Base-by-base conservation (phyloP, 805 yeast genomes). In the Scheffersomyces lignosus region DNA sequence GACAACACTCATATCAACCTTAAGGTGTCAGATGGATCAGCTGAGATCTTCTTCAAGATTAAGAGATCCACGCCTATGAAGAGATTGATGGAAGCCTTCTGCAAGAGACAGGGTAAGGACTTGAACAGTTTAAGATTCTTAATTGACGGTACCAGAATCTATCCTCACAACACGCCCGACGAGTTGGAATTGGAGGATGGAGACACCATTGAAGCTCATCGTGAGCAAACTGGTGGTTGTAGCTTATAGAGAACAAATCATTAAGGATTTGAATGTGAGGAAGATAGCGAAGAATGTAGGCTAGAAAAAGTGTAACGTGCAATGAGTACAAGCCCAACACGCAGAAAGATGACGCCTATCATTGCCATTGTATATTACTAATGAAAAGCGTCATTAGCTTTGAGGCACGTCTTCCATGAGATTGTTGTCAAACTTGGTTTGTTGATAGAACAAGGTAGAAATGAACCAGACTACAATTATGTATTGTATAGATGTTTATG, bases 61-160 rank as follows among this genome's bases (percentile, higher is more conserved):
- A 89, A 90, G 71, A 78, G 87, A 66, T 75, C 90, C 27, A 93
- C 99, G 4, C 96, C 91, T 32, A 77, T 93, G 73, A 86, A 80
- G 64, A 86, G 96, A 69, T 80, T 93, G 54, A 91, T 93, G 89
- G 98, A 91, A 56, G 96, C 97, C 9, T 93, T 91, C 63, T 95
- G 98, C 62, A 90, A 90, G 69, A 86, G 99, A 73, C 96, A 91
- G 58, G 98, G 98, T 29, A 91, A 91, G 62, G 80, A 84, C 47
- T 68, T 84, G 57, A 80, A 77, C 49, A 79, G 91, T 34, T 71
- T 93, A 60, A 80, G 98, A 63, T 93, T 93, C 62, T 72, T 93
- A 56, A 83, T 83, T 58, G 99, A 93, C 48, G 99, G 99, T 46
- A 85, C 88, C 50, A 81, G 98, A 58, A 81, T 93, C 42, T 74